Percentiles rank a stretch among this genome's conserved stretches.
phyloP scores from a whole-genome alignment of 371 early-diverging fungal genomes.

The Mortierella sp. region DNA sequence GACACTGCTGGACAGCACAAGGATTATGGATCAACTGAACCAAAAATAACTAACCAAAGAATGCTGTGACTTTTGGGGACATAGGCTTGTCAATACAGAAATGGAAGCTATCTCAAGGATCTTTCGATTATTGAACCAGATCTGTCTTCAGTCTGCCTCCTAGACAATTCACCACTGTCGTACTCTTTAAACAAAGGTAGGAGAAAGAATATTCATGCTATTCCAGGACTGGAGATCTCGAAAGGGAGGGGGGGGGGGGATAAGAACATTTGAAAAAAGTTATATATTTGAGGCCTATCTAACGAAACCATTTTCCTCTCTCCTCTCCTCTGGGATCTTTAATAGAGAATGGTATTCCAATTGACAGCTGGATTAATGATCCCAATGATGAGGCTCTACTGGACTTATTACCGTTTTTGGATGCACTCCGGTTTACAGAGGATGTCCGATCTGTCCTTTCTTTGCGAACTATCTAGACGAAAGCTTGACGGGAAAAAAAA shows the following conservation, averaged over 20 bases:
- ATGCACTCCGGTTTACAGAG: conserved; percentile 85
- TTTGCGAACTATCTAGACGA: conserved; percentile 48
- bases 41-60: conserved; percentile 7
- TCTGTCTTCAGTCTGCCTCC: conserved; percentile 86
- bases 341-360: conserved; percentile 87
- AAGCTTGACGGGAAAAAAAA: no score
- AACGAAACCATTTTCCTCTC: not conserved
- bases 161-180: conserved; percentile 92
- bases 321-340: not conserved
- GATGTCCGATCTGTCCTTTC: conserved; percentile 75
- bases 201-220: no score
- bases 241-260: no score
- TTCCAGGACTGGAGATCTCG: no score
- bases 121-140: conserved; percentile 84
- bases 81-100: conserved; percentile 77
- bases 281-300: not conserved
- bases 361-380: conserved; percentile 85
- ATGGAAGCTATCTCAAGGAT: conserved; percentile 91
- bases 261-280: not conserved
- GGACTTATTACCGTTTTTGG: conserved; percentile 87
- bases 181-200: conserved; percentile 86
- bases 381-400: conserved; percentile 83
- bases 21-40: not conserved
- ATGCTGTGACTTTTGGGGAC: not conserved
- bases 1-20: not conserved